phyloP scores from a whole-genome alignment of 129 eudicot species.

The Tagetes erecta region DNA sequence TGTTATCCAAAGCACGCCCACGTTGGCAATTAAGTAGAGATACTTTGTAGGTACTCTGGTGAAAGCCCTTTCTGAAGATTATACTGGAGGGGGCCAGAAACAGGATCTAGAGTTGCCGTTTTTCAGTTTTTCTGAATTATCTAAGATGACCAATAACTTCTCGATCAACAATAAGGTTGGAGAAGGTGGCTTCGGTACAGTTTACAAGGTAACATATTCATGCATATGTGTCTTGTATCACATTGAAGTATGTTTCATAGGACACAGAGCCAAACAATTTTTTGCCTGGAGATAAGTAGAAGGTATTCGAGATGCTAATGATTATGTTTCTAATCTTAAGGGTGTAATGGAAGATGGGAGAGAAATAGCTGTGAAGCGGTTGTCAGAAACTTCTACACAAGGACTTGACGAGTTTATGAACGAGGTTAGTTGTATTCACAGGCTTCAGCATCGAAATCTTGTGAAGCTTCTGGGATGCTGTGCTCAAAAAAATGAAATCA shows the following conservation, averaged over 20 bases:
- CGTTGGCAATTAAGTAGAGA: not conserved
- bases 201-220: slow-evolving; percentile 18
- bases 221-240: not conserved
- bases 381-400: slow-evolving; percentile 22
- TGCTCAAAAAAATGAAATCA: slow-evolving; percentile 23
- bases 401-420: slow-evolving; percentile 18
- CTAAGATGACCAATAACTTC: slow-evolving; percentile 10
- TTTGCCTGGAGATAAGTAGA: not conserved
- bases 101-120: slow-evolving; percentile 3
- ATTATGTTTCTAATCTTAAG: slow-evolving; percentile 2
- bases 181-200: slow-evolving; percentile 29
- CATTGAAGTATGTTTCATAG: not conserved
- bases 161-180: slow-evolving; percentile 19
- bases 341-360: slow-evolving; percentile 18
- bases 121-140: slow-evolving; percentile 20
- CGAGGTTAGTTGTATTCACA: slow-evolving; percentile 22
- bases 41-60: not conserved
- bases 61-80: slow-evolving; percentile 12
- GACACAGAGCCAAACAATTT: not conserved
- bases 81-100: not conserved
- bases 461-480: slow-evolving; percentile 32
- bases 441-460: slow-evolving; percentile 34
- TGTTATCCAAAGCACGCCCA: not conserved
- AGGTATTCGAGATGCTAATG: not conserved
- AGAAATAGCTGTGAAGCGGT: slow-evolving; percentile 18